These are phyloP conservation scores for Cystobasidiaceae sp. DNA, from an alignment of 1,284 basidiomycete genomes.

Conservation along the genomic window DNA sequence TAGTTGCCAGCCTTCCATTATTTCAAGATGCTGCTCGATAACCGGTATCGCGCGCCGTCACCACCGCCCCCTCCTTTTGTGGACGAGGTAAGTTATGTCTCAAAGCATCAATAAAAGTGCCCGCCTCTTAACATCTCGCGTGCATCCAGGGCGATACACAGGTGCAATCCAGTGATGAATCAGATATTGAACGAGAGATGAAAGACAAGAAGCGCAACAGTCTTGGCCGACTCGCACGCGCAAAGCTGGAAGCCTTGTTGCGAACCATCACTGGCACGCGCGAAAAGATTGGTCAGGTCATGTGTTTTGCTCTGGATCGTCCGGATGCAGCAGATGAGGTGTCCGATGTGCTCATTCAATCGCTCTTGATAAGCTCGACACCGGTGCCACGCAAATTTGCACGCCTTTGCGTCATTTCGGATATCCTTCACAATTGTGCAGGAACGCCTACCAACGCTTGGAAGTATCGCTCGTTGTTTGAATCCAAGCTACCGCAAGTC, in stretches of 20 bases:
- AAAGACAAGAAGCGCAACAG: conserved; percentile 52
- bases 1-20: conserved; percentile 76
- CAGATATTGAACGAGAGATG: conserved; percentile 85
- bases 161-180: conserved; percentile 81
- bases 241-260: conserved; percentile 82
- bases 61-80: conserved; percentile 64
- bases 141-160: conserved; percentile 72
- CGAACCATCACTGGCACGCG: conserved; percentile 76
- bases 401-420: conserved; percentile 88
- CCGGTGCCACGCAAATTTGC: conserved; percentile 94
- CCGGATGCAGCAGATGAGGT: conserved; percentile 90
- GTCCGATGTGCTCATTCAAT: conserved; percentile 75
- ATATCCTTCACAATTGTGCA: conserved; percentile 95
- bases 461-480: conserved; percentile 89
- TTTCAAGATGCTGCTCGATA: conserved; percentile 69
- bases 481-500: conserved; percentile 74
- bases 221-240: conserved; percentile 69
- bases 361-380: conserved; percentile 75
- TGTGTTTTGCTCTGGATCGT: conserved; percentile 91
- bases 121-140: neutral
- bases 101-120: too few species aligned
- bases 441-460: conserved; percentile 62
- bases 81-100: conserved; percentile 62
- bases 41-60: conserved; percentile 53
- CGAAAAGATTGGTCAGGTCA: conserved; percentile 85